phyloP scores from a whole-genome alignment of 2,329 filamentous ascomycete species.

The Cladosporium velox region DNA sequence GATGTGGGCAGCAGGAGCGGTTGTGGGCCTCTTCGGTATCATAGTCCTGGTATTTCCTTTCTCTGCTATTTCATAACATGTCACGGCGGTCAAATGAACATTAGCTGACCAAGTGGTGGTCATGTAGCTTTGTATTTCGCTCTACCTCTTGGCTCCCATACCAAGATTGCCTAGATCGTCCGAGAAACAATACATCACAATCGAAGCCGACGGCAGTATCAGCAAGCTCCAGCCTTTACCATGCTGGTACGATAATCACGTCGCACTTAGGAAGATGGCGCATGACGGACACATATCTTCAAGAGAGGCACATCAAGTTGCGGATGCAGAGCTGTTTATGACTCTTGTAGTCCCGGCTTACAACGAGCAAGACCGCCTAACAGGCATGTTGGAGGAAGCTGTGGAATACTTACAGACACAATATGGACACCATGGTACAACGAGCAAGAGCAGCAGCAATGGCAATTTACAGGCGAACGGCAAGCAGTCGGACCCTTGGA shows the following conservation, averaged over 20 bases:
- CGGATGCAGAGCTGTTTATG: constrained; percentile 78
- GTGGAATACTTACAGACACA: constrained; percentile 79
- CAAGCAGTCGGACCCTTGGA: constrained; percentile 32
- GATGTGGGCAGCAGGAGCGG: constrained; percentile 30
- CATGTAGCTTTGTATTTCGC: constrained; percentile 14
- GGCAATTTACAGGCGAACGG: constrained; percentile 34
- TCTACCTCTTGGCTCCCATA: constrained; percentile 63
- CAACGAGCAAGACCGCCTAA: constrained; percentile 84
- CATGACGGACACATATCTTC: constrained; percentile 35
- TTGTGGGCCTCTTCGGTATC: constrained; percentile 30
- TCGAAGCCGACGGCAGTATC: constrained; percentile 63
- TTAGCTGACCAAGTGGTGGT: background rate
- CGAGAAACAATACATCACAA: constrained; percentile 84
- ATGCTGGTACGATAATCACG: constrained; percentile 84
- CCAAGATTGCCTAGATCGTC: constrained; percentile 73
- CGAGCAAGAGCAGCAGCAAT: constrained; percentile 36
- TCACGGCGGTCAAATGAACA: background rate
- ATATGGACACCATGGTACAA: constrained; percentile 51
- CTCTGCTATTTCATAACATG: constrained; percentile 23
- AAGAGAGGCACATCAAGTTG: constrained; percentile 61
- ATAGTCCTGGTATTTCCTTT: constrained; percentile 34
- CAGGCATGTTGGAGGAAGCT: constrained; percentile 85
- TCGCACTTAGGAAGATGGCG: constrained; percentile 55
- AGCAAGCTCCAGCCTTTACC: constrained; percentile 63
- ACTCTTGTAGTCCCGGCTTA: constrained; percentile 93